Percentiles rank a stretch among this genome's conserved stretches.
phyloP scores from a whole-genome alignment of 1,139 yeast genomes.

The Yamadazyma siamensis region DNA sequence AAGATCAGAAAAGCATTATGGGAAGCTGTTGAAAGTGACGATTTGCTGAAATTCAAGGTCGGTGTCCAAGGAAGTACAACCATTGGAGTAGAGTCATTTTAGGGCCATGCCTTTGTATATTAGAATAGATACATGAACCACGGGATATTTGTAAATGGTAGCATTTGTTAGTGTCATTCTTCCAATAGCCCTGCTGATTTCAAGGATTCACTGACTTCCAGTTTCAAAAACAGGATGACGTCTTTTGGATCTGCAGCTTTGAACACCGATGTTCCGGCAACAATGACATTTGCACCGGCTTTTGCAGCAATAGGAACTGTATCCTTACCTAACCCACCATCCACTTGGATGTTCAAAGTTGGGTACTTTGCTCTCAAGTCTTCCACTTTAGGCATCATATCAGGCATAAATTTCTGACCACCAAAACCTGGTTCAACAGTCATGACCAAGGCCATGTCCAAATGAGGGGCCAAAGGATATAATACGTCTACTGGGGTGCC shows the following conservation, averaged over 20 bases:
- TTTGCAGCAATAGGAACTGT: slow-evolving; percentile 82
- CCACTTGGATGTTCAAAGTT: slow-evolving; percentile 84
- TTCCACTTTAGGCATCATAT: slow-evolving; percentile 95
- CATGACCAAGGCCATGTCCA: slow-evolving; percentile 95
- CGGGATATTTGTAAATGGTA: too few relatives aligned
- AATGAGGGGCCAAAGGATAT: slow-evolving; percentile 66
- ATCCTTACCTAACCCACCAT: slow-evolving; percentile 90
- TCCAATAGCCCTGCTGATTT: slow-evolving; percentile 13
- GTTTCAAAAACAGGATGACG: slow-evolving; percentile 66
- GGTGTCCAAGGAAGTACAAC: slow-evolving; percentile 75
- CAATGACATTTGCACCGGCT: slow-evolving; percentile 97
- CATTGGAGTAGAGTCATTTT: slow-evolving; percentile 66
- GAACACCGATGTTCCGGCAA: slow-evolving; percentile 95
- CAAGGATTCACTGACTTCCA: slow-evolving; percentile 47
- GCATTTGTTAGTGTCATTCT: neutral
- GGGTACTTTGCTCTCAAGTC: slow-evolving; percentile 72
- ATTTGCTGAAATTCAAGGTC: slow-evolving; percentile 37
- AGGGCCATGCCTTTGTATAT: slow-evolving; percentile 8
- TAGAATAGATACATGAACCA: too few relatives aligned
- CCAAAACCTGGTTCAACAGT: slow-evolving; percentile 99
- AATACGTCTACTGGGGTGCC: slow-evolving; percentile 86
- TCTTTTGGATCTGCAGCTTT: slow-evolving; percentile 74
- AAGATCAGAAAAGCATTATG: slow-evolving; percentile 66
- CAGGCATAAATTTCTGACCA: slow-evolving; percentile 93
- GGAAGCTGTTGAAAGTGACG: slow-evolving; percentile 58